Conservation (phyloP, 2,329 filamentous ascomycete species). For the Scedosporium dehoogii region DNA sequence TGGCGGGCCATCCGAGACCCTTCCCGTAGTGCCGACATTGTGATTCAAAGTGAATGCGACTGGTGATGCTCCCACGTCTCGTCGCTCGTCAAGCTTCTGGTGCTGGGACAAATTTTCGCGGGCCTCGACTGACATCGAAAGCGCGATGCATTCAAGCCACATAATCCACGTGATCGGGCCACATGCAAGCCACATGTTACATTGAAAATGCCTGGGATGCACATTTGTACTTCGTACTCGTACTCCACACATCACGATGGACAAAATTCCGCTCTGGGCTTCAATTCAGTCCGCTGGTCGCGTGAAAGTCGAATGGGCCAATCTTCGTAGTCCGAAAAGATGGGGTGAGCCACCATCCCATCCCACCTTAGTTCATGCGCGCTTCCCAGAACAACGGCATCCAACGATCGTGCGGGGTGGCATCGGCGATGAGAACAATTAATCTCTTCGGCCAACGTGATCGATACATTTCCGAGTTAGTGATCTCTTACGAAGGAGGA, state of each 20-base stretch:
- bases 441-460: background rate
- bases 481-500: background rate
- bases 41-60: slow-evolving; percentile 9
- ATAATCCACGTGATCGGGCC: background rate
- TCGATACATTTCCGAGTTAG: background rate
- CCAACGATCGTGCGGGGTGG: background rate
- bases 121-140: background rate
- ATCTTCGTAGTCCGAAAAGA: background rate
- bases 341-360: background rate
- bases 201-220: background rate
- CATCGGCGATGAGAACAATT: background rate
- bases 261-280: background rate
- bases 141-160: background rate
- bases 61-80: background rate
- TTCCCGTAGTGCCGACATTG: slow-evolving; percentile 32
- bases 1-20: slow-evolving; percentile 24
- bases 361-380: background rate
- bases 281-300: background rate
- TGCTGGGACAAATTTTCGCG: background rate
- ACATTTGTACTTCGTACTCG: background rate
- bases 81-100: background rate
- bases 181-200: background rate
- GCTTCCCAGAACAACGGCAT: background rate
- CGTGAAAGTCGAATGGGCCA: too few relatives aligned
- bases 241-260: background rate